These are phyloP conservation scores for Syzygium malaccense DNA, from an alignment of 441 rosid species.

Conservation along the genomic window DNA sequence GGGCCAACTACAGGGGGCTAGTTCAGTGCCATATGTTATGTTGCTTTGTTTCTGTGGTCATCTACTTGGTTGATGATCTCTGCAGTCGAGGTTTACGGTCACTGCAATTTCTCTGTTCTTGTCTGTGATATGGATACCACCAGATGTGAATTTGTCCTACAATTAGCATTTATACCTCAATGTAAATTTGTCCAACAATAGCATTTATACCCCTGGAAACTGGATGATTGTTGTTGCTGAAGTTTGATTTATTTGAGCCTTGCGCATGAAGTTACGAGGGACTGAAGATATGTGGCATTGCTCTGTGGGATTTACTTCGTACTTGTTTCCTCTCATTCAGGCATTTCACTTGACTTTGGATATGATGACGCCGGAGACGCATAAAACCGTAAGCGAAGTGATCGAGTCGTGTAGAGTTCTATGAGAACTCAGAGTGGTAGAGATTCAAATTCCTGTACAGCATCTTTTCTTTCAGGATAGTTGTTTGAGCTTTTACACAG, in stretches of 20 bases:
- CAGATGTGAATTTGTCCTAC: background rate
- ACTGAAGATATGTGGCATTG: background rate
- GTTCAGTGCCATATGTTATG: background rate
- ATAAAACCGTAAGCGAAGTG: slow-evolving; percentile 85
- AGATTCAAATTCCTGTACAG: slow-evolving; percentile 48
- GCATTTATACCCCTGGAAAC: background rate
- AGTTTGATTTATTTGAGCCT: background rate
- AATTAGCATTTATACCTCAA: background rate
- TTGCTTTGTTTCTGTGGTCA: background rate
- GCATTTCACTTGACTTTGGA: slow-evolving; percentile 86
- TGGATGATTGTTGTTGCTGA: background rate
- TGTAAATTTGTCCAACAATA: background rate
- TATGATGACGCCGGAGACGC: slow-evolving; percentile 94
- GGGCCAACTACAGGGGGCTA: background rate
- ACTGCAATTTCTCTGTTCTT: background rate
- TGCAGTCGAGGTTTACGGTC: background rate
- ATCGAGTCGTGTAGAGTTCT: slow-evolving; percentile 80
- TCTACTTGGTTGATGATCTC: background rate
- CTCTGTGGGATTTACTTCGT: background rate
- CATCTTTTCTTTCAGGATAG: slow-evolving; percentile 9
- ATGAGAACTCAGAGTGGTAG: slow-evolving; percentile 23
- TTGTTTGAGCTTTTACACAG: background rate
- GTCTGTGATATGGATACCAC: background rate
- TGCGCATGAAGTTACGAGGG: background rate
- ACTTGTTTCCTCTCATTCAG: slow-evolving; percentile 17